Conservation (phyloP, 192 early-diverging fungal species). For the Coemansia aciculifera region DNA sequence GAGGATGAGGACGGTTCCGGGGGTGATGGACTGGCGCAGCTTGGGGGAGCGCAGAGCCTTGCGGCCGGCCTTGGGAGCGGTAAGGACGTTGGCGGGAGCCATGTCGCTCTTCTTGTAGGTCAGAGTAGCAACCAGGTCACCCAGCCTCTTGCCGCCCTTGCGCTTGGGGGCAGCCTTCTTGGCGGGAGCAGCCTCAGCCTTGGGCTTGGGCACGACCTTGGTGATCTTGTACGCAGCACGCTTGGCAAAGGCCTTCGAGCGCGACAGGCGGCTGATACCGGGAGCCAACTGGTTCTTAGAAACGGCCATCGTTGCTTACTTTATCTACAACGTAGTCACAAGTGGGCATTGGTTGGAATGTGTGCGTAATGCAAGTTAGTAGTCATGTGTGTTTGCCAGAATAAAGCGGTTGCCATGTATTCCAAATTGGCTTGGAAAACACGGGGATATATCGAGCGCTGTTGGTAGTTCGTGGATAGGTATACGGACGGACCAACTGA, state of each 20-base stretch:
- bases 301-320: constrained; percentile 61
- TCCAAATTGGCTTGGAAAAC: not conserved
- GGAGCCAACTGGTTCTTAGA: constrained; percentile 82
- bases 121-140: constrained; percentile 75
- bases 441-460: not conserved
- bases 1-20: constrained; percentile 97
- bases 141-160: constrained; percentile 58
- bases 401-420: not conserved
- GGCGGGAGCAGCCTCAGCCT: constrained; percentile 19
- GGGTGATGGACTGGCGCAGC: constrained; percentile 91
- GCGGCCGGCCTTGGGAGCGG: constrained; percentile 75
- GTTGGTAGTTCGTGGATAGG: not conserved
- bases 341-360: not conserved
- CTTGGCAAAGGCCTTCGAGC: constrained; percentile 80
- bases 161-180: constrained; percentile 41
- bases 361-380: not conserved
- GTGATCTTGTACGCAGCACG: constrained; percentile 88
- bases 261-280: constrained; percentile 81
- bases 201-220: constrained; percentile 61
- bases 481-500: not conserved
- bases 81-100: constrained; percentile 86
- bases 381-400: not conserved
- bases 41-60: constrained; percentile 69
- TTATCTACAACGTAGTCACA: constrained; percentile 21
- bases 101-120: constrained; percentile 68